phyloP scores from a whole-genome alignment of 1,139 yeast genomes.

The Geotrichum bryndzae region DNA sequence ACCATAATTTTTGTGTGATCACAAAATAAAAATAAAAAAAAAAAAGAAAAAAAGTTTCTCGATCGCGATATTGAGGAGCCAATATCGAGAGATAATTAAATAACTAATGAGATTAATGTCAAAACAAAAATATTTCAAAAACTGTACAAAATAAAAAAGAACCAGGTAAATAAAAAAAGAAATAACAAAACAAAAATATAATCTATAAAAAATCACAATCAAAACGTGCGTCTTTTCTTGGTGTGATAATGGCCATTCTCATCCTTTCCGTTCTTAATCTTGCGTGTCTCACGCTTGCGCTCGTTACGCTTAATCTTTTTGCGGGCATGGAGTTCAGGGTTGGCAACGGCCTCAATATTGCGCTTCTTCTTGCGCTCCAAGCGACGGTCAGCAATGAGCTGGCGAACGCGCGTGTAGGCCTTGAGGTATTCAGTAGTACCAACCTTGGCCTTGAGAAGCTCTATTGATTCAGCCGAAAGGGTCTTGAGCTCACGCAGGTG shows the following conservation, averaged over 20 bases:
- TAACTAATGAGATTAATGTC: neutral
- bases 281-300: slow-evolving; percentile 64
- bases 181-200: neutral
- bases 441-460: slow-evolving; percentile 59
- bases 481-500: slow-evolving; percentile 48
- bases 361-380: slow-evolving; percentile 70
- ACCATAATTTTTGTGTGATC: neutral
- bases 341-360: slow-evolving; percentile 67
- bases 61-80: neutral
- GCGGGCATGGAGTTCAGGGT: slow-evolving; percentile 76
- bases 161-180: neutral
- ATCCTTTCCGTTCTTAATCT: slow-evolving; percentile 48
- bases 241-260: slow-evolving; percentile 69
- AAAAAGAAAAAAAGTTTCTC: neutral
- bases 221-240: slow-evolving; percentile 46
- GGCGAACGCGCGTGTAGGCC: slow-evolving; percentile 59
- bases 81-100: neutral
- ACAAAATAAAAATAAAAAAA: neutral
- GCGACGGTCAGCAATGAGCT: slow-evolving; percentile 54
- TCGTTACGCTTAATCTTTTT: slow-evolving; percentile 72
- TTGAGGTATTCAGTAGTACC: slow-evolving; percentile 70
- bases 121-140: neutral
- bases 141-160: neutral
- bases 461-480: slow-evolving; percentile 62
- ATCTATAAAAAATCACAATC: neutral